Conservation (phyloP, 2,329 filamentous ascomycete genomes). For the Colletotrichum liaoningense region DNA sequence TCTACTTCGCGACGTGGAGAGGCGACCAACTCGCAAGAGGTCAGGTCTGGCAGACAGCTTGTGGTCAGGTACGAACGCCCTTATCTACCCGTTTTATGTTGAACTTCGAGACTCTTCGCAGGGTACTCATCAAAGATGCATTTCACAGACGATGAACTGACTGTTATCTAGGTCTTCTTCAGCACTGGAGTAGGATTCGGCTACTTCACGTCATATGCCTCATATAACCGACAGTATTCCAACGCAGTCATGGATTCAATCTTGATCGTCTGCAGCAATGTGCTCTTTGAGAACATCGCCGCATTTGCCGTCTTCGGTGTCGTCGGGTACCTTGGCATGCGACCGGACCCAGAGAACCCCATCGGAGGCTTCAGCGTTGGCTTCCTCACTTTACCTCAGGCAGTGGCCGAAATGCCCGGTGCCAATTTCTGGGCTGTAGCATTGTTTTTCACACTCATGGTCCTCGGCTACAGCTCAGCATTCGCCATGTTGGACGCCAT, state of each 20-base stretch:
- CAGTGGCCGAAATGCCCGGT: slow-evolving; percentile 66
- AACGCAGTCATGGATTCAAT: slow-evolving; percentile 70
- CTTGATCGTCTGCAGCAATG: slow-evolving; percentile 65
- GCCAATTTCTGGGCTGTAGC: slow-evolving; percentile 69
- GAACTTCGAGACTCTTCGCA: neutral
- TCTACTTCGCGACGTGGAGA: slow-evolving; percentile 60
- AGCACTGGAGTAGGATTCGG: slow-evolving; percentile 69
- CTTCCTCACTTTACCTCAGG: slow-evolving; percentile 68
- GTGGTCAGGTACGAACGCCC: slow-evolving; percentile 53
- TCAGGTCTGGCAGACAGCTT: slow-evolving; percentile 69
- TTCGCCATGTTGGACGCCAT: slow-evolving; percentile 70
- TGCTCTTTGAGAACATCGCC: slow-evolving; percentile 66
- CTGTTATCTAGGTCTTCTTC: slow-evolving; percentile 59
- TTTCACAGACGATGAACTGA: neutral
- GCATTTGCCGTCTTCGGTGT: slow-evolving; percentile 65
- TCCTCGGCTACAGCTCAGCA: slow-evolving; percentile 68
- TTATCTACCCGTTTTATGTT: too few species aligned
- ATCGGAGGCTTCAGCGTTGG: slow-evolving; percentile 68
- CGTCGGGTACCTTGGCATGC: slow-evolving; percentile 57
- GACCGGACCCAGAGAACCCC: slow-evolving; percentile 48
- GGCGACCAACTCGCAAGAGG: slow-evolving; percentile 61
- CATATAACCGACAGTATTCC: slow-evolving; percentile 67
- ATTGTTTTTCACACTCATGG: slow-evolving; percentile 68
- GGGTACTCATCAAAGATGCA: too few species aligned
- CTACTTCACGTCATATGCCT: slow-evolving; percentile 69